Percentiles rank a stretch among this genome's conserved stretches.
These are phyloP conservation scores for Neonectria hederae DNA, from an alignment of 2,329 filamentous ascomycete genomes.

Conservation along the genomic window DNA sequence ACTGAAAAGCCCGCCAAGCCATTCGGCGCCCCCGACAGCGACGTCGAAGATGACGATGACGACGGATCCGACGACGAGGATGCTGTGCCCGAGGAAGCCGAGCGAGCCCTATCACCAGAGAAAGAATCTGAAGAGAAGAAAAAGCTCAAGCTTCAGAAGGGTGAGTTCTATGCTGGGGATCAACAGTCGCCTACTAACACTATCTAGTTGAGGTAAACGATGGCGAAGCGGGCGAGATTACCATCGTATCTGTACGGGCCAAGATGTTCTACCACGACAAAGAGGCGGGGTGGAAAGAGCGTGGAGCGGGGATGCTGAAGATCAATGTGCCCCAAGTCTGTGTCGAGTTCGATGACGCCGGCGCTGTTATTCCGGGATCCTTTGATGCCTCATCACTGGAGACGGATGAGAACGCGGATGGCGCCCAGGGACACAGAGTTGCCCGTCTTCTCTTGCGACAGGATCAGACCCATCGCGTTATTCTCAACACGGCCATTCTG, in stretches of 20 bases:
- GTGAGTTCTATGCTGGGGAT: slow-evolving; percentile 58
- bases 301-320: slow-evolving; percentile 84
- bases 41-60: slow-evolving; percentile 61
- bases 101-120: slow-evolving; percentile 57
- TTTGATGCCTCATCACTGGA: slow-evolving; percentile 66
- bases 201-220: slow-evolving; percentile 75
- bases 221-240: slow-evolving; percentile 85
- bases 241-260: slow-evolving; percentile 77
- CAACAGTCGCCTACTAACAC: slow-evolving; percentile 38
- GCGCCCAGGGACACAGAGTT: slow-evolving; percentile 53
- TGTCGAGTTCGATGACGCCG: slow-evolving; percentile 64
- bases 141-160: slow-evolving; percentile 72
- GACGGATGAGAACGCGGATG: slow-evolving; percentile 51
- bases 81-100: slow-evolving; percentile 57
- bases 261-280: slow-evolving; percentile 86
- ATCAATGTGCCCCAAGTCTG: slow-evolving; percentile 76
- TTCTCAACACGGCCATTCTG: slow-evolving; percentile 85
- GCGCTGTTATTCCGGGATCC: slow-evolving; percentile 58
- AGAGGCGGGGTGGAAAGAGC: slow-evolving; percentile 84
- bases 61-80: slow-evolving; percentile 52
- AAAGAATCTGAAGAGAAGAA: slow-evolving; percentile 72
- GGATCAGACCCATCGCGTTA: slow-evolving; percentile 85
- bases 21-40: slow-evolving; percentile 80
- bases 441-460: slow-evolving; percentile 89
- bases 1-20: slow-evolving; percentile 73